These are phyloP conservation scores for Catharanthus roseus DNA, from an alignment of 257 asterid species.

Conservation along the genomic window DNA sequence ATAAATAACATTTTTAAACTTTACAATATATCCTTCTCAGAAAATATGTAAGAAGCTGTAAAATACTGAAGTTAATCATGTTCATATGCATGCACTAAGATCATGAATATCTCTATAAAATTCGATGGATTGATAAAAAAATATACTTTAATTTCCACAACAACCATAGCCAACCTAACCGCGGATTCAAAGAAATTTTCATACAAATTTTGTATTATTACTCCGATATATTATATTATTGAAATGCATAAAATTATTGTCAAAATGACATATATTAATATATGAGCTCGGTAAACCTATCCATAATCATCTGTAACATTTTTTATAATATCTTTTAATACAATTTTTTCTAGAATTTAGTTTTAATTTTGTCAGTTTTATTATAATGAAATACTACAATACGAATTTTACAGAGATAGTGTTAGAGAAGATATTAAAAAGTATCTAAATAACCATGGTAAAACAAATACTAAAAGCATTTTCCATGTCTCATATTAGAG, in stretches of 20 bases:
- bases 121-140: not conserved
- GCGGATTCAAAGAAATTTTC: constrained; percentile 25
- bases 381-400: no score
- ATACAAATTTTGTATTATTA: constrained; percentile 13
- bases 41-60: not conserved
- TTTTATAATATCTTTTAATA: no score
- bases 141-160: constrained; percentile 6
- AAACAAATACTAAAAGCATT: not conserved
- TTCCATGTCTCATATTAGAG: no score
- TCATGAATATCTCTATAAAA: not conserved
- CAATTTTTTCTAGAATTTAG: no score
- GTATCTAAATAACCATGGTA: no score
- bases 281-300: no score
- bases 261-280: not conserved
- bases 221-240: not conserved
- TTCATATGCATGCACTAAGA: not conserved
- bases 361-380: no score
- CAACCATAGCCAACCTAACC: not conserved
- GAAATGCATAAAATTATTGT: not conserved
- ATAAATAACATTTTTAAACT: not conserved
- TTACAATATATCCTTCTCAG: not conserved
- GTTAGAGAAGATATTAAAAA: no score
- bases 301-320: no score
- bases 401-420: no score
- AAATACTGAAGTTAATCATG: not conserved